These are phyloP conservation scores for Bryum argenteum DNA, from an alignment of 225 moss, liverwort and hornwort species.

Conservation along the genomic window DNA sequence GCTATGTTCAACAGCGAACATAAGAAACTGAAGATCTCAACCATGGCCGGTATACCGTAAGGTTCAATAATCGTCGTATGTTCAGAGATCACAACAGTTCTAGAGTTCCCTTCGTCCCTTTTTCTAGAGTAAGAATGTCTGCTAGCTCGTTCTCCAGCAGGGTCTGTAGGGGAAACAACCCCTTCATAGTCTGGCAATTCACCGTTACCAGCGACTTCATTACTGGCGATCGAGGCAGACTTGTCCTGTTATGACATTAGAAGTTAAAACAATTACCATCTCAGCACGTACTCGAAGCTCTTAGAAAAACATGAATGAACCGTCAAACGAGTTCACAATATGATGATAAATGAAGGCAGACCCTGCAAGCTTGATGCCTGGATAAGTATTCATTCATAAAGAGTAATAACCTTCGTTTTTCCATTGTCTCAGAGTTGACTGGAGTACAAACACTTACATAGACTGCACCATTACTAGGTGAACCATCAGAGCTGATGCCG, in stretches of 20 bases:
- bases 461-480: slow-evolving; percentile 55
- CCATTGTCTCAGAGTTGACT: slow-evolving; percentile 16
- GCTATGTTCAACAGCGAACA: slow-evolving; percentile 92
- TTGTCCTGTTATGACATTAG: slow-evolving; percentile 37
- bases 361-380: slow-evolving; percentile 19
- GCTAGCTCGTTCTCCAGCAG: slow-evolving; percentile 48
- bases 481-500: slow-evolving; percentile 43
- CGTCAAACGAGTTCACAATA: slow-evolving; percentile 3
- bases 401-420: slow-evolving; percentile 8
- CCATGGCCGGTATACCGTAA: slow-evolving; percentile 94
- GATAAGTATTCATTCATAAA: slow-evolving; percentile 19
- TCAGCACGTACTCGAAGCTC: slow-evolving; percentile 5
- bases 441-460: slow-evolving; percentile 52
- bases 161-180: slow-evolving; percentile 32
- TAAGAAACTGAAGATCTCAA: slow-evolving; percentile 97
- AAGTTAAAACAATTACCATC: slow-evolving; percentile 3
- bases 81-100: slow-evolving; percentile 57
- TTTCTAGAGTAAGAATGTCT: slow-evolving; percentile 48
- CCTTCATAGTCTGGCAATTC: slow-evolving; percentile 40
- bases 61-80: slow-evolving; percentile 66
- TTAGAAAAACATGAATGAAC: slow-evolving; percentile 8
- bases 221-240: slow-evolving; percentile 30
- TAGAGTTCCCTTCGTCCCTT: slow-evolving; percentile 58
- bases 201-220: slow-evolving; percentile 48
- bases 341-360: slow-evolving; percentile 6